Conservation (phyloP, 148 eudicot genomes). For the Chenopodium album region DNA sequence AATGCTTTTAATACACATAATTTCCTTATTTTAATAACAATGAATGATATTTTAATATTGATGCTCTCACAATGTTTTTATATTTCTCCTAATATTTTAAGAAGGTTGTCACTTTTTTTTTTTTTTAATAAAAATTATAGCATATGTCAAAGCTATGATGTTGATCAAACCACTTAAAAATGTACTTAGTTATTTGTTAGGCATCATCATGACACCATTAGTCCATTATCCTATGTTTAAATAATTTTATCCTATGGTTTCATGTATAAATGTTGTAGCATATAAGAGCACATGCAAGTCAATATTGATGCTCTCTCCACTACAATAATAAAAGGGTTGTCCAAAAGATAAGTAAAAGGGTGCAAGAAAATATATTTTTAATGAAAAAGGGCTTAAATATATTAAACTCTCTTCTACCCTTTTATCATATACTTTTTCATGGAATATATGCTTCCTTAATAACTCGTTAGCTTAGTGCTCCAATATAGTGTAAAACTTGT, state of each 20-base stretch:
- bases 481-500: neutral
- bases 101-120: too few relatives aligned
- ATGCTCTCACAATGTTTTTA: too few relatives aligned
- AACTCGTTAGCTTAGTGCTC: neutral
- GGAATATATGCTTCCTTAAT: neutral
- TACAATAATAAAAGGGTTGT: neutral
- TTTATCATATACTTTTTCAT: neutral
- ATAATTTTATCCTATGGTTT: neutral
- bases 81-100: too few relatives aligned
- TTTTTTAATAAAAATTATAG: too few relatives aligned
- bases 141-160: slow-evolving; percentile 15
- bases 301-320: slow-evolving; percentile 10
- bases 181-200: slow-evolving; percentile 1
- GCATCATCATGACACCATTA: slow-evolving; percentile 21
- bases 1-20: too few relatives aligned
- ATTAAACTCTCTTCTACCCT: neutral
- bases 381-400: neutral
- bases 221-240: neutral
- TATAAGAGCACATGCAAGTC: slow-evolving; percentile 25
- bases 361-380: neutral
- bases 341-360: neutral
- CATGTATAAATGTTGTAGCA: neutral
- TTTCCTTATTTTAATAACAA: too few relatives aligned
- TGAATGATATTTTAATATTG: too few relatives aligned
- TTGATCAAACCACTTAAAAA: neutral